Percentiles rank a stretch among this genome's conserved stretches.
Conservation (phyloP, 495 filamentous ascomycete species). For the Trichoderma parareesei region DNA sequence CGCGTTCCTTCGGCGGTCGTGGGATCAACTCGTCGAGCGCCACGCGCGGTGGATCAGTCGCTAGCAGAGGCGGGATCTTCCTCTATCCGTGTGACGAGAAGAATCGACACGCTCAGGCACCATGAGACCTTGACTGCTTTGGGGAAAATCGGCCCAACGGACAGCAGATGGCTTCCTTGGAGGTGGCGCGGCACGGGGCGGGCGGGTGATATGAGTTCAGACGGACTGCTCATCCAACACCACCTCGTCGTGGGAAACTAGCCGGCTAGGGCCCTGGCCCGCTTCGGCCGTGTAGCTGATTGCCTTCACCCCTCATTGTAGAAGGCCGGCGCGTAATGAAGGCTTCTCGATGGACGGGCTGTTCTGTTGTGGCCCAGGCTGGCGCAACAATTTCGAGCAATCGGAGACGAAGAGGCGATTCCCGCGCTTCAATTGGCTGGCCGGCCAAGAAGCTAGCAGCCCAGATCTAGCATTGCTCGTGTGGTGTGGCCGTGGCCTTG, state of each 20-base stretch:
- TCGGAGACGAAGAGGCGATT: slow-evolving; percentile 25
- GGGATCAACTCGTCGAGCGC: neutral
- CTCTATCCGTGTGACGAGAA: neutral
- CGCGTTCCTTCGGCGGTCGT: neutral
- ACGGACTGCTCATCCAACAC: neutral
- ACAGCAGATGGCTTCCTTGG: slow-evolving; percentile 4
- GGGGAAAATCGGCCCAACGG: neutral
- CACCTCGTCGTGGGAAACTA: slow-evolving; percentile 3
- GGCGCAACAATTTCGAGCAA: slow-evolving; percentile 32
- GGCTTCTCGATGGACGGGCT: slow-evolving; percentile 33
- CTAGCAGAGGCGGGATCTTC: neutral
- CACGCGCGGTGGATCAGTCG: neutral
- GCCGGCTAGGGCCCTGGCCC: neutral
- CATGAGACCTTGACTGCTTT: neutral
- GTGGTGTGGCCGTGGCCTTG: neutral
- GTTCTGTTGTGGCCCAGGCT: slow-evolving; percentile 20
- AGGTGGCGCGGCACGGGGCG: slow-evolving; percentile 8
- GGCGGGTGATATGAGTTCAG: neutral
- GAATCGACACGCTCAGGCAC: neutral
- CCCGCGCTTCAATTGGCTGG: slow-evolving; percentile 32
- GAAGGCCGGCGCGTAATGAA: slow-evolving; percentile 43
- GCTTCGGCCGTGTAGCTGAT: slow-evolving; percentile 2
- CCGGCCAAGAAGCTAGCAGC: slow-evolving; percentile 22
- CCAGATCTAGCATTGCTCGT: neutral
- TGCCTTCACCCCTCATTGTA: slow-evolving; percentile 1